Conservation (phyloP, 1,139 yeast species). For the Hansenula lynferdii region DNA sequence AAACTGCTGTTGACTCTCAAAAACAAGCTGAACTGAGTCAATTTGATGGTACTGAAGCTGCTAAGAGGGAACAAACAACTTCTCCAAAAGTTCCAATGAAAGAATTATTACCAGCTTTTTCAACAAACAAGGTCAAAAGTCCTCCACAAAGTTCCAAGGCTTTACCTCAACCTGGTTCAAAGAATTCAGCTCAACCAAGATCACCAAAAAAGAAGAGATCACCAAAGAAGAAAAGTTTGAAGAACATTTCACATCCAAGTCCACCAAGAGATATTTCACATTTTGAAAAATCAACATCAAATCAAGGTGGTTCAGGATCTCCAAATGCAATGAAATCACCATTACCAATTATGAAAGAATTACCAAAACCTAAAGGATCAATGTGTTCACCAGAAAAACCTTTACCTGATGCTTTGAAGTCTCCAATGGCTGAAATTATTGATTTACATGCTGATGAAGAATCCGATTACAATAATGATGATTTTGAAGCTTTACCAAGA, state of each 20-base stretch:
- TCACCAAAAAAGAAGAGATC: constrained; percentile 9
- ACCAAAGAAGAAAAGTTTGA: constrained; percentile 11
- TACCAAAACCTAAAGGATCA: constrained; percentile 3
- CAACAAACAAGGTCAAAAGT: not conserved
- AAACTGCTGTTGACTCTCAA: constrained; percentile 10
- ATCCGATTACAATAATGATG: not conserved
- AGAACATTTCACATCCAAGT: constrained; percentile 17
- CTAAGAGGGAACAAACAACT: not conserved
- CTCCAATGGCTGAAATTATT: constrained; percentile 1
- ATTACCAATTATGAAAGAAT: constrained; percentile 1
- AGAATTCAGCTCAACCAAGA: not conserved
- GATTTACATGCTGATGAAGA: constrained; percentile 1
- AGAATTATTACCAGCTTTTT: constrained; percentile 7
- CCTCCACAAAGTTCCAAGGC: not conserved
- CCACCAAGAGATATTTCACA: constrained; percentile 14
- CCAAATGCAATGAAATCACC: constrained; percentile 1
- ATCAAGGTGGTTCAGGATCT: not conserved
- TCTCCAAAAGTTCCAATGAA: constrained; percentile 4
- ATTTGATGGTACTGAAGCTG: constrained; percentile 3
- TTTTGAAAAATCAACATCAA: constrained; percentile 4
- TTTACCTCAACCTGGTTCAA: not conserved
- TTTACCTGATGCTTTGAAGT: constrained; percentile 2
- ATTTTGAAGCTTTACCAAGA: not conserved
- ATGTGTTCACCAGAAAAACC: constrained; percentile 11
- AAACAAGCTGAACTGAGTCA: constrained; percentile 14